These are phyloP conservation scores for Rhytidiadelphus loreus DNA, from an alignment of 225 moss, liverwort and hornwort species.

Conservation along the genomic window DNA sequence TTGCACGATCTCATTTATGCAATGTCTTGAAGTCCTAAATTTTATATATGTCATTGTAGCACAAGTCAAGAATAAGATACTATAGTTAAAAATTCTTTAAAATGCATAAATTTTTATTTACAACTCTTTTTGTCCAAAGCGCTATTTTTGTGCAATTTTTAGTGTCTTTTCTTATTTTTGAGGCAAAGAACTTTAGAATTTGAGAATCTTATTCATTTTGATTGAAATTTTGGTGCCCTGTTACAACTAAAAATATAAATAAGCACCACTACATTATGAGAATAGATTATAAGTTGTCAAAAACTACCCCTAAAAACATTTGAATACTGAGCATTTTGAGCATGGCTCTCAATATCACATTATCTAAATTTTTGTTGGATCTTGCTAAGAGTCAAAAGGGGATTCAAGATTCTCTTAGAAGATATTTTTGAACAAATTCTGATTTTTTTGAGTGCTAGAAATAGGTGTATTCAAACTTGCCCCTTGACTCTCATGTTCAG, in stretches of 20 bases:
- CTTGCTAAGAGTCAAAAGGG: too few species aligned
- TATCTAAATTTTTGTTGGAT: too few species aligned
- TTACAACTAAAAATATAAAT: not conserved
- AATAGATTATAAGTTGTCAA: not conserved
- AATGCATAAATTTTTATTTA: not conserved
- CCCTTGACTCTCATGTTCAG: too few species aligned
- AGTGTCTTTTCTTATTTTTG: not conserved
- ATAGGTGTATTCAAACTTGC: not conserved
- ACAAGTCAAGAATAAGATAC: too few species aligned
- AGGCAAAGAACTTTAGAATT: rapidly evolving
- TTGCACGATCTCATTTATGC: too few species aligned
- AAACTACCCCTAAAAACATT: too few species aligned
- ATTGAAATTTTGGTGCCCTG: not conserved
- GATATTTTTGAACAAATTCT: not conserved
- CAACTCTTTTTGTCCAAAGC: not conserved
- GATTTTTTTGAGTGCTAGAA: not conserved
- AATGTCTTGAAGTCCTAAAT: too few species aligned
- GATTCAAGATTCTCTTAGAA: not conserved
- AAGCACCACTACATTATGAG: not conserved
- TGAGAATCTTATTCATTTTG: not conserved
- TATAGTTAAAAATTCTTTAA: too few species aligned
- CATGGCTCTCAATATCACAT: too few species aligned
- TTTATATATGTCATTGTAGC: too few species aligned
- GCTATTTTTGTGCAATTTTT: not conserved
- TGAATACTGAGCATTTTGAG: too few species aligned